These are phyloP conservation scores for Fusarium anguioides DNA, from an alignment of 2,329 filamentous ascomycete genomes.

Conservation along the genomic window DNA sequence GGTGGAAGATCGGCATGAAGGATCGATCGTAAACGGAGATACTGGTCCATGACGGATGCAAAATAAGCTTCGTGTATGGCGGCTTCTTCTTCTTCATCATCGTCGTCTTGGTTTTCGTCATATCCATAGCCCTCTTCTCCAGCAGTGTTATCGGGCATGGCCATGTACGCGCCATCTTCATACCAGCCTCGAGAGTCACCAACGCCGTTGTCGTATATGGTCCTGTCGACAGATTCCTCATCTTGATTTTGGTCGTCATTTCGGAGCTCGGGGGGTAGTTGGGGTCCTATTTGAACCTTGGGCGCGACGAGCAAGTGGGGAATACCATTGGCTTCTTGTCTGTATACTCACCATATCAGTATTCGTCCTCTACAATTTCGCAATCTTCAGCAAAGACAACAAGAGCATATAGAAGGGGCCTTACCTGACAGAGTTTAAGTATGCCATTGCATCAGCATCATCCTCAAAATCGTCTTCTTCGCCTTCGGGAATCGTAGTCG, in stretches of 20 bases:
- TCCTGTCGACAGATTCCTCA: conserved; percentile 51
- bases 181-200: conserved; percentile 74
- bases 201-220: conserved; percentile 60
- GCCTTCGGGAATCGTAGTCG: conserved; percentile 58
- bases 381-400: conserved; percentile 46
- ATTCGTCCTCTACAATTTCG: conserved; percentile 37
- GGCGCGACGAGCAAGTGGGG: conserved; percentile 77
- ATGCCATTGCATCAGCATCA: conserved; percentile 74
- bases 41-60: conserved; percentile 71
- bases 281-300: conserved; percentile 63
- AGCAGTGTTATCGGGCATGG: conserved; percentile 58
- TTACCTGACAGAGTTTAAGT: conserved; percentile 78
- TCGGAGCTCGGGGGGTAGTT: conserved; percentile 55
- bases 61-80: conserved; percentile 75
- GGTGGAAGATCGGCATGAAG: conserved; percentile 68
- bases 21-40: conserved; percentile 69
- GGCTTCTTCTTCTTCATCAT: conserved; percentile 39
- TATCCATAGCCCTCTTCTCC: conserved; percentile 47
- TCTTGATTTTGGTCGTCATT: conserved; percentile 43
- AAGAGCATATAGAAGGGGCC: conserved; percentile 39
- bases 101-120: conserved; percentile 40
- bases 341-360: conserved; percentile 68
- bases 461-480: conserved; percentile 75
- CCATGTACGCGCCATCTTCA: conserved; percentile 82
- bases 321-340: conserved; percentile 79